phyloP scores from a whole-genome alignment of 805 yeast species.

The Priceomyces fermenticarens region DNA sequence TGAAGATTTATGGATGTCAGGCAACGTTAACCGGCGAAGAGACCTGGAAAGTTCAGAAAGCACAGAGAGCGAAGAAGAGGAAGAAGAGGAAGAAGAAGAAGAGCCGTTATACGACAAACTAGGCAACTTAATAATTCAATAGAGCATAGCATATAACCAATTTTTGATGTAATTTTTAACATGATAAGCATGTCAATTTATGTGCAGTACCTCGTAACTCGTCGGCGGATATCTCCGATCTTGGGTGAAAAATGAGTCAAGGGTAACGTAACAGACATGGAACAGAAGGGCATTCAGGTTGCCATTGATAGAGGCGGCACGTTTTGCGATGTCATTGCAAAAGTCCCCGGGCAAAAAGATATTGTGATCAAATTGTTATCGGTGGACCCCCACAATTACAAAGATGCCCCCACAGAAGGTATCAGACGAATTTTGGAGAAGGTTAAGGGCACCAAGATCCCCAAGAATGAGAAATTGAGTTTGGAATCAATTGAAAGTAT shows the following conservation, averaged over 20 bases:
- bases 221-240: not conserved
- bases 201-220: too few relatives aligned
- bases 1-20: constrained; percentile 74
- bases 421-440: constrained; percentile 72
- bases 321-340: constrained; percentile 35
- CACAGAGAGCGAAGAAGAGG: not conserved
- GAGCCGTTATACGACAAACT: constrained; percentile 8
- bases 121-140: constrained; percentile 1
- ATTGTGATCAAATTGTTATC: constrained; percentile 69
- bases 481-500: constrained; percentile 60
- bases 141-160: too few relatives aligned
- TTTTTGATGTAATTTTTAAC: too few relatives aligned
- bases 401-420: constrained; percentile 92
- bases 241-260: constrained; percentile 1
- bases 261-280: not conserved
- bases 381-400: constrained; percentile 83
- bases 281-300: constrained; percentile 10
- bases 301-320: constrained; percentile 28
- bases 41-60: constrained; percentile 11
- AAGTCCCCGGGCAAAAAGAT: constrained; percentile 47
- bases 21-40: constrained; percentile 54
- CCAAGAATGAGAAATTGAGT: constrained; percentile 29
- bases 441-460: constrained; percentile 48
- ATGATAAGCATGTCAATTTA: too few relatives aligned
- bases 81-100: constrained; percentile 7